Conservation (phyloP, 1,284 basidiomycete species). For the Cutaneotrichosporon dermatis region DNA sequence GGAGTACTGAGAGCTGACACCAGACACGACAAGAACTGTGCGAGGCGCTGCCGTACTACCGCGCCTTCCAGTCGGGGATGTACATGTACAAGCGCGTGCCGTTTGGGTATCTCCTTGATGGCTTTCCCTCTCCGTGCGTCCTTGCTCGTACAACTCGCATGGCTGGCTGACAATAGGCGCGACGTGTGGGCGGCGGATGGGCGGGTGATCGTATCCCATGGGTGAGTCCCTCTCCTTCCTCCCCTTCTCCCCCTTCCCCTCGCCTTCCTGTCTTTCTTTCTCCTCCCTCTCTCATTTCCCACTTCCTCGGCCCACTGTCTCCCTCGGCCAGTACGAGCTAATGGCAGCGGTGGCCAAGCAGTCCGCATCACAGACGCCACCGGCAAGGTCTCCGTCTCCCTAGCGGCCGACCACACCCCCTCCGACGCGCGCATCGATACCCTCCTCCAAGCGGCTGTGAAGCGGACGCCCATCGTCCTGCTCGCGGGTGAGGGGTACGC, state of each 20-base stretch:
- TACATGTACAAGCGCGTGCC: conserved; percentile 36
- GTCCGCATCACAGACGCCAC: conserved; percentile 9
- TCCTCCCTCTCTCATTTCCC: no score
- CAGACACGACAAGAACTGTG: conserved; percentile 45
- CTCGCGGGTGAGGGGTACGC: conserved; percentile 40
- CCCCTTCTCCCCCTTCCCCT: no score
- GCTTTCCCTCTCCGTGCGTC: conserved; percentile 37
- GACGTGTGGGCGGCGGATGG: conserved; percentile 41
- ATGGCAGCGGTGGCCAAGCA: conserved; percentile 19
- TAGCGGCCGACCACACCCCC: conserved; percentile 34
- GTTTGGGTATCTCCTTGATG: conserved; percentile 44
- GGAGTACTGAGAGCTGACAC: not conserved
- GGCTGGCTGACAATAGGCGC: conserved; percentile 24
- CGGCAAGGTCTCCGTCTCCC: conserved; percentile 1
- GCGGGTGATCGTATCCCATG: conserved; percentile 41
- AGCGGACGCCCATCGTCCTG: conserved; percentile 31
- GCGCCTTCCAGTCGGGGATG: conserved; percentile 43
- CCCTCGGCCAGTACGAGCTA: not conserved
- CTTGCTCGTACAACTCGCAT: no score
- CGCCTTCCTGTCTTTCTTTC: no score
- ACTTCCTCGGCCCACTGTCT: no score
- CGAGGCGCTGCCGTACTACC: conserved; percentile 45
- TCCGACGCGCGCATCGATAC: conserved; percentile 35
- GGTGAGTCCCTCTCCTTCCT: conserved; percentile 17
- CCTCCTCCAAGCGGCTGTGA: conserved; percentile 27